Base-by-base conservation (phyloP, 352 stramenopile species). In the Globisporangium perplexum region DNA sequence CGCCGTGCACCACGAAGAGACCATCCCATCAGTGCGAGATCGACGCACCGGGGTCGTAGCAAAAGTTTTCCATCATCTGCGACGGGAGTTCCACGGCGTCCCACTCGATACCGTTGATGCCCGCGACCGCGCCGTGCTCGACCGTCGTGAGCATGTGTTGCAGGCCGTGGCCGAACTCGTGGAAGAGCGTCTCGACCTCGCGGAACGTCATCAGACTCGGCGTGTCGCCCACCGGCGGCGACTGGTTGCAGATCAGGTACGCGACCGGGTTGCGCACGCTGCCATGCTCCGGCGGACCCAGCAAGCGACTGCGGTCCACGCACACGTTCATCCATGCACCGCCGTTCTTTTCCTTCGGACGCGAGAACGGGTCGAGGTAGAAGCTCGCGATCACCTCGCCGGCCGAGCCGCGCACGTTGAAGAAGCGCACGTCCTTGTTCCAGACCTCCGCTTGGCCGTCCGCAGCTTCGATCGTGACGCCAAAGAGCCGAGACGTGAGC, bases 51-150 rank as follows among this genome's bases (percentile, higher is more conserved):
- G 83, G 67, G 66, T 99, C 90, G 70, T 99, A 99, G 71, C 94
- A 98, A 77, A 97, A 99, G 69, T 99, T 99, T 60, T 99, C 97
- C 96, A 99, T 99, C 77, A 99, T 99, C 74, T 99, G 96, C 12
- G 87, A 98, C 24, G 96, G 96, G 18, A 98, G 73, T 66, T 99
- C 97, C 4, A 99, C 96, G 15, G 97, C 97, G 77, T 99, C 97
- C 96, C 96, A 99, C 71, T 99, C 96, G 17, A 99, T 86, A 45
- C 92, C 93, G 66, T 98, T 98, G 70, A 98, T 98, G 17, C 95
- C 96, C 5, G 96, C 93, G 36, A 98, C 95, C 47, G 97, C 95
- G 55, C 91, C 94, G 59, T 98, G 89, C 45, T 96, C 83, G 49
- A 98, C 93, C 22, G 75, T 90, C 17, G 97, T 99, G 7, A 99